phyloP scores from a whole-genome alignment of 305 asterid species.

The Withania somnifera region DNA sequence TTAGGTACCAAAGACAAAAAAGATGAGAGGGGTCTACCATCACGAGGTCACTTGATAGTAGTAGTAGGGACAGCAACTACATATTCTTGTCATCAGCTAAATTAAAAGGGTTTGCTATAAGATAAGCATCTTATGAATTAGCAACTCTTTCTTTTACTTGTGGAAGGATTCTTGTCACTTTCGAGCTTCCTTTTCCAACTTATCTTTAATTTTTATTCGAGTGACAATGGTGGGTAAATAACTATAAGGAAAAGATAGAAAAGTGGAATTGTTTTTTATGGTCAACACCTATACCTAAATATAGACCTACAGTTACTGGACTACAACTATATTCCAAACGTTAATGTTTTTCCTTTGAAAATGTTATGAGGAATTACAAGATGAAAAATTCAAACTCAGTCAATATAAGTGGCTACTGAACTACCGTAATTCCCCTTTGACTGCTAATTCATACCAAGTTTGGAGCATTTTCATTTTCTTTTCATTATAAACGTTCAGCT shows the following conservation, averaged over 20 bases:
- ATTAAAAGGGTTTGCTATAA: background rate
- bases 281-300: background rate
- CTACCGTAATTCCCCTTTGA: too few relatives aligned
- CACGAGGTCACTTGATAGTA: background rate
- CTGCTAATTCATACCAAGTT: too few relatives aligned
- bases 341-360: too few relatives aligned
- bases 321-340: background rate
- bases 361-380: too few relatives aligned
- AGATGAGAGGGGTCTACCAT: background rate
- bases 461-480: too few relatives aligned
- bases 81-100: background rate
- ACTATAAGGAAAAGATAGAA: background rate
- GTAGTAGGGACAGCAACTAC: background rate
- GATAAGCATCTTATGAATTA: conserved; percentile 8
- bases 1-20: too few relatives aligned
- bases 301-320: background rate
- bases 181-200: background rate
- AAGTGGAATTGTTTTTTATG: background rate
- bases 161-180: background rate
- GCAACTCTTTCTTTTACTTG: background rate
- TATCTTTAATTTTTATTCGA: background rate
- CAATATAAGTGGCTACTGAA: too few relatives aligned
- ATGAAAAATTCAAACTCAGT: too few relatives aligned
- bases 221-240: background rate
- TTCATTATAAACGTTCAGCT: too few relatives aligned